Base-by-base conservation (phyloP, 2,329 filamentous ascomycete species). In the Penicillium sp. region DNA sequence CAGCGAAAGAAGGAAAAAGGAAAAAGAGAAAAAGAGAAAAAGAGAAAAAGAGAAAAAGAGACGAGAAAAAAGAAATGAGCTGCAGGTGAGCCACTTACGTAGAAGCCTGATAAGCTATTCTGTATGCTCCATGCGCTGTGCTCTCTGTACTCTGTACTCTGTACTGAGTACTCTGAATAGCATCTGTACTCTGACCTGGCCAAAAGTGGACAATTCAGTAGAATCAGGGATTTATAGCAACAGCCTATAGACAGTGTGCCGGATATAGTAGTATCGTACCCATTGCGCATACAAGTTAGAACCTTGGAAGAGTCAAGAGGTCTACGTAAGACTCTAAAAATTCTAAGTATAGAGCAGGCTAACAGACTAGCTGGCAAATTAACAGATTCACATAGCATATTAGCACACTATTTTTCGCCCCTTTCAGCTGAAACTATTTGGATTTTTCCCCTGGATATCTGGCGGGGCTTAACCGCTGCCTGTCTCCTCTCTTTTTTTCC, bases 391-490 rank as follows among this genome's bases (percentile, higher is more conserved):
- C 18, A 18, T 18, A 34, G 31, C 13, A 34, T 5, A 34, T 32
- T 32, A 27, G 24, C 4, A 27, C 10, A 32, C 11, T 34, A 34
- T n/a, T n/a, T 36, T 36, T 36, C 13, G 34, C 34, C 34, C 34
- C 34, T 36, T 36, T n/a, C 13, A 7, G 31, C 31, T 34, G 31
- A 34, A 36, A 36, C 47, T 55, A 45, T 38, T 49, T 40, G 38
- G n/a, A 40, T 36, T 48, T 36, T 49, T 34, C 45, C 50, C 29
- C 29, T 50, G 41, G 36, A 38, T 34, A 36, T 46, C 36, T 45
- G 27, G 21, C 38, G 38, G 38, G 38, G 38, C 38, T 40, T 21
- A 40, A 40, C 69, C 65, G 69, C 68, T 71, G 71, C 68, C 70
- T 68, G 66, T 71, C 65, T 64, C 65, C 57, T 40, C 5, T 40